Conservation (phyloP, 2,329 filamentous ascomycete species). For the Coniochaeta sp. region DNA sequence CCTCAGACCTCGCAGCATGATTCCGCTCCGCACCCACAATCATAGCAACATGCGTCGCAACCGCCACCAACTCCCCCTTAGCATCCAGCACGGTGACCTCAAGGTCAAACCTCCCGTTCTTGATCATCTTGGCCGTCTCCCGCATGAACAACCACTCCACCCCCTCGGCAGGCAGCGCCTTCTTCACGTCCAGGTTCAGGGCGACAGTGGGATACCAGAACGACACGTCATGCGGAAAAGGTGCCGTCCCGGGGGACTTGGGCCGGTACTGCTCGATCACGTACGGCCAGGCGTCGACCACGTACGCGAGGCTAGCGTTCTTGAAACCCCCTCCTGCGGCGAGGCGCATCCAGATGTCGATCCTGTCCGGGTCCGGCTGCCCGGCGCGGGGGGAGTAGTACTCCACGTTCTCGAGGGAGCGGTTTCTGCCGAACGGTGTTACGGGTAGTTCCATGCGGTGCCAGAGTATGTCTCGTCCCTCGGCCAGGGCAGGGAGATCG, state of each 20-base stretch:
- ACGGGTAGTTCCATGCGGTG: constrained; percentile 1
- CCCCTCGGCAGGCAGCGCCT: constrained; percentile 57
- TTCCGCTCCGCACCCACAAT: constrained; percentile 60
- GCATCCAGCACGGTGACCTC: constrained; percentile 63
- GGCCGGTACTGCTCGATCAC: constrained; percentile 48
- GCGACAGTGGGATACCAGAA: constrained; percentile 74
- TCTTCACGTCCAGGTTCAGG: constrained; percentile 73
- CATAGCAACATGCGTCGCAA: constrained; percentile 62
- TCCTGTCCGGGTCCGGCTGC: constrained; percentile 15
- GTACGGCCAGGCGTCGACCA: constrained; percentile 64
- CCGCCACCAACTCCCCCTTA: constrained; percentile 55
- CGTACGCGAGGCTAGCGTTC: constrained; percentile 55
- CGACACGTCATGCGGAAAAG: constrained; percentile 23
- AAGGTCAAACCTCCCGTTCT: constrained; percentile 67
- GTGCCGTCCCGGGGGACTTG: constrained; percentile 19
- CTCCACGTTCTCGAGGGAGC: constrained; percentile 21
- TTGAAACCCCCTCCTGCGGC: constrained; percentile 55
- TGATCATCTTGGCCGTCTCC: constrained; percentile 57
- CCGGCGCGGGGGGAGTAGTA: constrained; percentile 20
- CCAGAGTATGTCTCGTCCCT: constrained; percentile 24
- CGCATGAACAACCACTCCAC: constrained; percentile 67
- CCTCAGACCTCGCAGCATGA: constrained; percentile 14
- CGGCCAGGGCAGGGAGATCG: constrained; percentile 18
- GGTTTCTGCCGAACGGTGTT: constrained; percentile 11
- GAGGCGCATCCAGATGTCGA: constrained; percentile 64